Base-by-base conservation (phyloP, 495 filamentous ascomycete species). In the Geopyxis carbonaria region DNA sequence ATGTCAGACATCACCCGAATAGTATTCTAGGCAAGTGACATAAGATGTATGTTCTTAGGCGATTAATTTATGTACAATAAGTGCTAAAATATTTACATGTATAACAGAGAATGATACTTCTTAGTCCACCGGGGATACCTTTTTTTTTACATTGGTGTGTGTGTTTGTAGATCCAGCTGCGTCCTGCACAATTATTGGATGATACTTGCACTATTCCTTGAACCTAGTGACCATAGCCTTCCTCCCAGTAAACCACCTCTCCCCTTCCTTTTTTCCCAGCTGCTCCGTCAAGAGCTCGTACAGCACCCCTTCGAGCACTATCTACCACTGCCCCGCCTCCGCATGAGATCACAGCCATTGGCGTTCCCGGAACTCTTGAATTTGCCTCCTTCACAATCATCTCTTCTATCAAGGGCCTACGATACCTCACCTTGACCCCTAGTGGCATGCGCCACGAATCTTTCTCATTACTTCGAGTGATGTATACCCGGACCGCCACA, bases 401-500 rank as follows among this genome's bases (percentile, higher is more conserved):
- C 7, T 29, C 23, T 18, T 39, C 36, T 16, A 39, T 39, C 24
- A 9, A 28, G 6, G 36, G 36, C 36, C 36, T 27, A 6, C 24
- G 8, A 39, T 39, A 39, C 24, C 36, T 28, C 9, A 39, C 36
- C 36, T 39, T 39, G 11, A 39, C 36, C 9, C 36, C 36, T 8
- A 39, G 2, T 1, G 36, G 36, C n/a, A 39, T 5, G 14, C 36
- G 28, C 23, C 22, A 39, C 22, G n/a, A 11, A 30, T 31, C 35
- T 20, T 24, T 20, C 22, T 28, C 23, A 22, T 30, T 20, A 4
- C 41, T 3, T 5, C 31, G 29, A 3, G 61, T 62, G 2, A 53
- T 40, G 37, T 61, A 63, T 23, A 65, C 60, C 4, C 57, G 56
- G 2, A 59, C 57, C 1, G 44, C 47, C 24, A 65, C 59, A 23